Evolutionary conservation across 2,329 filamentous ascomycete genomes (phyloP).

Genomic region (Stachybotrys elegans): DNA sequence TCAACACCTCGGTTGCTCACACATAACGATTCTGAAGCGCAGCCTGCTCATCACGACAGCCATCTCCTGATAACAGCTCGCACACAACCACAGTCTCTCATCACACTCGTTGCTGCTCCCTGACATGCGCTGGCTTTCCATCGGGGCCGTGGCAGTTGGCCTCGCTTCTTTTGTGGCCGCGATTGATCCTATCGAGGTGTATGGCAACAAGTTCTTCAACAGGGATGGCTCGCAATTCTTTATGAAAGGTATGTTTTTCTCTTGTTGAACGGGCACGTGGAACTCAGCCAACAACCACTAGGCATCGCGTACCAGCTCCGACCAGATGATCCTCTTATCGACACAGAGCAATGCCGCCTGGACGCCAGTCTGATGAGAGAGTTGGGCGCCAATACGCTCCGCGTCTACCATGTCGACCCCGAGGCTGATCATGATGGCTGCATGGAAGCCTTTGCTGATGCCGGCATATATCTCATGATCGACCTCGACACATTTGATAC

Average conservation of each 20-base stretch:
- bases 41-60: too few relatives aligned
- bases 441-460: slow-evolving; percentile 74
- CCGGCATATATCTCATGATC: slow-evolving; percentile 78
- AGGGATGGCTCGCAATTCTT: slow-evolving; percentile 77
- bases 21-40: too few relatives aligned
- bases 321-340: slow-evolving; percentile 67
- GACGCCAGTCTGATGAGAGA: slow-evolving; percentile 75
- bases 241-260: slow-evolving; percentile 61
- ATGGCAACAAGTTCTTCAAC: slow-evolving; percentile 82
- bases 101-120: background rate
- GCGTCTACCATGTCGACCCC: slow-evolving; percentile 82
- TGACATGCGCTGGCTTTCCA: slow-evolving; percentile 32
- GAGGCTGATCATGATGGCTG: slow-evolving; percentile 67
- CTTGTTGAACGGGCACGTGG: too few relatives aligned
- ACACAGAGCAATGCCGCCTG: slow-evolving; percentile 69
- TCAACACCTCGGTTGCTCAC: too few relatives aligned
- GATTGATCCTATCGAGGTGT: slow-evolving; percentile 44
- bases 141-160: slow-evolving; percentile 28
- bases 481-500: slow-evolving; percentile 75
- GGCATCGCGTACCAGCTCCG: slow-evolving; percentile 68
- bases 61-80: too few relatives aligned
- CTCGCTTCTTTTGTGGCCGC: slow-evolving; percentile 28
- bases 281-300: too few relatives aligned
- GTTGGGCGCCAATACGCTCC: slow-evolving; percentile 77
- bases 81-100: too few relatives aligned